Base-by-base conservation (phyloP, 805 yeast species). In the Tetrapisispora pingtungensis region DNA sequence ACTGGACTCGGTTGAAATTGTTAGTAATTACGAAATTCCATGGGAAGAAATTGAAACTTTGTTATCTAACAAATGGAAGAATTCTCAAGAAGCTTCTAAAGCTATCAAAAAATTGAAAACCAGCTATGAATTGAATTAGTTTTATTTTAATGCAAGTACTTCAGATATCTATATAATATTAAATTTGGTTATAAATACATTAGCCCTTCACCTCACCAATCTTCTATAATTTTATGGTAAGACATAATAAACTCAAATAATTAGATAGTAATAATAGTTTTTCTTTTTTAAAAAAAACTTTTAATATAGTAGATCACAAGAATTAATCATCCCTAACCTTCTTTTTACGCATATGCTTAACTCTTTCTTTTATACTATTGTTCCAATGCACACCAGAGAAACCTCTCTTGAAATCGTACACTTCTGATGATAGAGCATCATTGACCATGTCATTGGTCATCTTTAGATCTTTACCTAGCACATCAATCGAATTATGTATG, bases 371-470 rank as follows among this genome's bases (percentile, higher is more conserved):
- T 33, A 79, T 67, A 54, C 72, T 75, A 49, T 73, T 75, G 57
- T 78, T 79, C 84, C 84, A 79, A 42, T 72, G 75, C 12, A 77
- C 80, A 3, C 83, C 81, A 5, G 71, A 66, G 4, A 68, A 44
- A 22, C 64, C 61, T 44, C 64, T 66, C 42, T 62, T 67, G 45
- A 70, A 70, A 7, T 72, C 74, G 45, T 69, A 69, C 15, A 65
- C 59, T 42, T 69, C 74, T 1, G 69, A 65, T 51, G 69, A 60
- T 17, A 67, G 49, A 3, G 65, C 57, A 33, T 62, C 69, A 35
- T 60, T 51, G 3, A 62, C 49, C 36, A 59, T 56, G 14, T 57
- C 61, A 14, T 50, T 52, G 10, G 57, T 52, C 36, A 47, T 49
- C 26, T 43, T 40, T 4, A 46, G 24, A 31, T 49, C 52, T 19